Evolutionary conservation across 2,329 filamentous ascomycete genomes (phyloP), one percentile per base, ranked within the genome.

Genomic region (Verticillium albo-atrum): DNA sequence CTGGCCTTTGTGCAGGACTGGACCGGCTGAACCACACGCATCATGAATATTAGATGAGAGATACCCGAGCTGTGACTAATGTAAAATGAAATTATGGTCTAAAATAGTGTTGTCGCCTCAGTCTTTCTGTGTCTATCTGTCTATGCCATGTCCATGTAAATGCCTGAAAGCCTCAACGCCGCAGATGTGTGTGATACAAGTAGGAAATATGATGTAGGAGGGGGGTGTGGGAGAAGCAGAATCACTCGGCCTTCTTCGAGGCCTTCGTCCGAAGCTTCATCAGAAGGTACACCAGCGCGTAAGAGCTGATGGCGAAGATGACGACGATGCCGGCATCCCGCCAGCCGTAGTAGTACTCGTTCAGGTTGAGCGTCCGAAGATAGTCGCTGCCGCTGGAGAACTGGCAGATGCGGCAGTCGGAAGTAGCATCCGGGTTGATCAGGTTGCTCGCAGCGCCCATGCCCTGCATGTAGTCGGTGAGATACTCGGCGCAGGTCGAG

Each of bases 341-440:
- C 88, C 88, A 91, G 0, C 85, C 87, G 64, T 85, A 86, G 61
- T 79, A 83, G 64, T 89, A 84, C 4, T 84, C 77, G 1, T 77
- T 75, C 7, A 90, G 65, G 67, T 89, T 88, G 14, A 90, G 63
- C 0, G 78, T 83, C 2, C 71, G 65, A 2, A 90, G 69, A 63
- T 88, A 90, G 60, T 89, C 87, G 6, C 79, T 76, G 0, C 86
- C 87, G 20, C 67, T 71, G 1, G 70, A 71, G 68, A 84, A 90
- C 62, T 84, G 76, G 66, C 88, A 91, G 0, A 90, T 86, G 47
- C 72, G 71, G 68, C 89, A 91, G 0, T 70, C 75, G 0, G 71
- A 66, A 0, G 75, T 84, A 0, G 81, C 85, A 3, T 84, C 77
- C 0, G 87, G 85, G 65, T 90, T 90, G 55, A 82, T 63, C 2